Evolutionary conservation across 257 asterid genomes (phyloP).

Genomic region (Nicotiana sylvestris): DNA sequence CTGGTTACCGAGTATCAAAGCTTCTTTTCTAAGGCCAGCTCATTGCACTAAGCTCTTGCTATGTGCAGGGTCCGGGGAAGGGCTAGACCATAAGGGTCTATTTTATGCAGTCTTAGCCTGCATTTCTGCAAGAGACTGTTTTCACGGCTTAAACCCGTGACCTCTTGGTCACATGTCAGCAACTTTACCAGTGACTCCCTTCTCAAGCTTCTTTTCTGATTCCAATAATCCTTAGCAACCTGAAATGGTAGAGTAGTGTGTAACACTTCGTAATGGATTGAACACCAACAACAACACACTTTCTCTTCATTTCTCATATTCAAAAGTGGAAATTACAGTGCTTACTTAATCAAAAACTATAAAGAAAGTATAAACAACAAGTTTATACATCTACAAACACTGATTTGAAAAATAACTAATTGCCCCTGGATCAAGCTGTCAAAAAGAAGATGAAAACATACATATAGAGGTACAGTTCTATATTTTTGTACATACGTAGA

Average conservation of each 20-base stretch:
- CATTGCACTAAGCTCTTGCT: too few species aligned
- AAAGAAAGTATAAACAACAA: not conserved
- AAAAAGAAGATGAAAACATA: not conserved
- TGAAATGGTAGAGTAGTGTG: not conserved
- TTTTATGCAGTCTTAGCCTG: too few species aligned
- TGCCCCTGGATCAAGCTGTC: not conserved
- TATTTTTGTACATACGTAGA: not conserved
- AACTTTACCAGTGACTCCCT: too few species aligned
- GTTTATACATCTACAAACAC: not conserved
- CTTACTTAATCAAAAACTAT: not conserved
- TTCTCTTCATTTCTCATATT: not conserved
- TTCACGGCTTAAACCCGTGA: too few species aligned
- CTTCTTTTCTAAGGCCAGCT: not conserved
- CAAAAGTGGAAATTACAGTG: not conserved
- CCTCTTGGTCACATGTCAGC: too few species aligned
- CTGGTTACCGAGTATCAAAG: not conserved
- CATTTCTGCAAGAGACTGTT: too few species aligned
- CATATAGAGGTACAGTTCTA: not conserved
- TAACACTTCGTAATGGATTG: not conserved
- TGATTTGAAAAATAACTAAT: not conserved
- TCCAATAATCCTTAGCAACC: not conserved
- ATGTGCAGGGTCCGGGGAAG: too few species aligned
- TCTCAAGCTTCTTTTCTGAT: not conserved
- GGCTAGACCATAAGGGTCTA: too few species aligned
- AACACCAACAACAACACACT: not conserved